These are phyloP conservation scores for Alternaria sp. DNA, from an alignment of 2,329 filamentous ascomycete genomes.

Conservation along the genomic window DNA sequence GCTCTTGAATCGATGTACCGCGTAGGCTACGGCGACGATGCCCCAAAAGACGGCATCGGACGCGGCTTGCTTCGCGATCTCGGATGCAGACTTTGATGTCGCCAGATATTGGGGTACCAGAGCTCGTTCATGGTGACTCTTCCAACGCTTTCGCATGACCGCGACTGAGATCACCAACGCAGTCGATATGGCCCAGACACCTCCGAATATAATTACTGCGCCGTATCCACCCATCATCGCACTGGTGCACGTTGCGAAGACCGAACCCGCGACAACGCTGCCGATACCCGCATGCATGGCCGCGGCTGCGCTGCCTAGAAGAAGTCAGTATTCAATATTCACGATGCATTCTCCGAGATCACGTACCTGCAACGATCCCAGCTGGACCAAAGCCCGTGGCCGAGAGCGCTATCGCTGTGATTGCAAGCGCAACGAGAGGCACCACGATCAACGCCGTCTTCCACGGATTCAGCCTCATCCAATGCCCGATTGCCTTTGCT, in stretches of 20 bases:
- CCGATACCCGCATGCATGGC: slow-evolving; percentile 28
- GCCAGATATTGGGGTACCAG: not conserved
- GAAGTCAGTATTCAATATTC: not conserved
- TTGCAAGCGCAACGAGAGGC: slow-evolving; percentile 1
- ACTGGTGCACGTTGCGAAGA: slow-evolving; percentile 32
- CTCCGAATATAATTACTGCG: slow-evolving; percentile 12
- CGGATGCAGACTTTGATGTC: no score
- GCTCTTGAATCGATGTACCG: not conserved
- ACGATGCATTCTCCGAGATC: not conserved
- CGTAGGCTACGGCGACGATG: not conserved
- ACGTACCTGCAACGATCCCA: slow-evolving; percentile 6
- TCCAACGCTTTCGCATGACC: not conserved
- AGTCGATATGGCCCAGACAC: not conserved
- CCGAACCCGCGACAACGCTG: slow-evolving; percentile 23
- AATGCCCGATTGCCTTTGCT: not conserved
- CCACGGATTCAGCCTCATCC: slow-evolving; percentile 11
- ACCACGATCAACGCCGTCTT: slow-evolving; percentile 6
- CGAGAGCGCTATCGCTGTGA: slow-evolving; percentile 4
- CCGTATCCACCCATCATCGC: slow-evolving; percentile 36
- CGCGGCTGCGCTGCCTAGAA: slow-evolving; percentile 30
- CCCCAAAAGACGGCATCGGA: not conserved
- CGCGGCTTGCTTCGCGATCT: not conserved
- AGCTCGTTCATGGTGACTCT: not conserved
- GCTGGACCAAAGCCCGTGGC: slow-evolving; percentile 5
- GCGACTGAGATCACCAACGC: not conserved